Evolutionary conservation across 768 basidiomycete species (phyloP), one percentile per base, ranked within the genome.

Genomic region (Cystofilobasidium ferigula): DNA sequence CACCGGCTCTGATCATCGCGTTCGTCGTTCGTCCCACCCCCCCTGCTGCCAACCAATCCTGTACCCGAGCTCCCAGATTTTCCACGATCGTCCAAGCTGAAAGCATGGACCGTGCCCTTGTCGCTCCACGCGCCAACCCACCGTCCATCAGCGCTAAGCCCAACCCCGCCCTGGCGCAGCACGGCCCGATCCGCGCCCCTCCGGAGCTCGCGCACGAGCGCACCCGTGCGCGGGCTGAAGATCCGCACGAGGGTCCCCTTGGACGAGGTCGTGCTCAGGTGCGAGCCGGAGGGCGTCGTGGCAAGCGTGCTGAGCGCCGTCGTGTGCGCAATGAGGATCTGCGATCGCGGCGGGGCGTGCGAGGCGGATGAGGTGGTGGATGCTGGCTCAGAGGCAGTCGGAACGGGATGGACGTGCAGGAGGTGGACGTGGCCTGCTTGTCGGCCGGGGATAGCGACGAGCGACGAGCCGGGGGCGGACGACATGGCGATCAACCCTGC

Each of bases 61-160:
- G 22, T 24, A n/a, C 45, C n/a, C 22, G 45, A 20, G 9, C 22
- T 13, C 22, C 4, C 45, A 3, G n/a, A n/a, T n/a, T 71, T 71
- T 63, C 71, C 70, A 12, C 28, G 66, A 53, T 64, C 79, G 5
- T 73, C 74, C 28, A 94, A 79, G 48, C 57, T 68, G 38, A 68
- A 68, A 0, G 92, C 80, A 73, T 95, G 91, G 9, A 95, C 84
- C 0, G 91, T 95, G 40, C 91, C 91, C 76, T 95, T 95, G 75
- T 95, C 91, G 73, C 89, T 92, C 86, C 89, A 90, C 13, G 89
- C 90, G 71, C 88, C 89, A 0, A 94, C 78, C 70, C 91, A 88
- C 64, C 81, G 82, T 71, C 93, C 92, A 70, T 90, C 89, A 5
- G 84, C 85, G 42, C 90, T 82, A 75, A 93, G 90, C 16, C 86